Base-by-base conservation (phyloP, 306 rosid species). In the Astragalus membranaceus region DNA sequence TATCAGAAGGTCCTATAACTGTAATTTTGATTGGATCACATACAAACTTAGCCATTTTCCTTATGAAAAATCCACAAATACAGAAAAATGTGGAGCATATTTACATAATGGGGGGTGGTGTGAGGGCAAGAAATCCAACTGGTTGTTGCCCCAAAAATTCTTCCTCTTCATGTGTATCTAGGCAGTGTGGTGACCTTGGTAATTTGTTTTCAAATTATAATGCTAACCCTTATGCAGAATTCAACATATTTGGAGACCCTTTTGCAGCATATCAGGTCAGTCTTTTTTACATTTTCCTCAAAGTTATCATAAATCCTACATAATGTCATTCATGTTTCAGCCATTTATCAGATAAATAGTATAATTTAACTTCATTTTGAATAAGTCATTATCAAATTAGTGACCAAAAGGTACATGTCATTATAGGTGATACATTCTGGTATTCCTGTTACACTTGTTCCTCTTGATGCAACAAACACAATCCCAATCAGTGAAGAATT, bases 381-480 rank as follows among this genome's bases (percentile, higher is more conserved):
- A 51, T 50, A 50, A 50, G 4, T 0, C 10, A 20, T 42, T 20
- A n/a, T 64, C 36, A 59, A 35, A 33, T 41, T 70, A 13, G 76
- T 69, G 78, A 58, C 43, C 4, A 20, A 49, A 69, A 58, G 2
- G 5, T 46, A 16, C 55, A 39, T 79, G 14, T 59, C 39, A 13
- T 72, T 67, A 44, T 77, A 94, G 99, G 97, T 94, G 66, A 78
- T 94, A 65, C 99, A 94, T 88, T 91, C 97, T 10, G 97, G 95
- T 67, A 87, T 94, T 81, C 95, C 97, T 11, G 15, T 83, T 47
- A 94, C 97, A 6, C 90, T 94, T 39, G 89, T 91, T 70, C 97
- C 99, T 39, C 75, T 91, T 74, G 99, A 94, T 75, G 96, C 99
- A 47, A 91, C 99, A 7, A 88, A 94, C 77, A 91, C 99, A 49